A percentile compares a stretch with the other conserved stretches of the same genome.
These are phyloP conservation scores for Allomyces arbusculus DNA, from an alignment of 192 early-diverging fungal species.

Conservation along the genomic window DNA sequence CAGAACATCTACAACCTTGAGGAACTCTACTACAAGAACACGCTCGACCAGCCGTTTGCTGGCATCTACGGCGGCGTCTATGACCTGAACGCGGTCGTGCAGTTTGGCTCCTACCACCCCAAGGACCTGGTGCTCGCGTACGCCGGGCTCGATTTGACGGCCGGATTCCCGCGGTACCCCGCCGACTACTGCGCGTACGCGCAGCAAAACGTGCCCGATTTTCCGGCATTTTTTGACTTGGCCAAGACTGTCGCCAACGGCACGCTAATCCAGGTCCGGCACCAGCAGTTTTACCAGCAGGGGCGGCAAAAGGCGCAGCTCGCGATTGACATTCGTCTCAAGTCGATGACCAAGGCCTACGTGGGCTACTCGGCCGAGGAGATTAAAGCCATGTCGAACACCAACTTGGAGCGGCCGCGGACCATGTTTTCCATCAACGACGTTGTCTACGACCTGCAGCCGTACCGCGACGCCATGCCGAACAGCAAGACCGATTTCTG, in stretches of 20 bases:
- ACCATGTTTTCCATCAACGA: slow-evolving; percentile 43
- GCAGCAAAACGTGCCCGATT: neutral
- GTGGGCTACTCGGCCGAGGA: neutral
- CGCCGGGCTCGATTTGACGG: neutral
- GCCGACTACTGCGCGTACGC: neutral
- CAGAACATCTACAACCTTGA: slow-evolving; percentile 36
- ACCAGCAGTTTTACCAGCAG: neutral
- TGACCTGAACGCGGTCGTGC: slow-evolving; percentile 9
- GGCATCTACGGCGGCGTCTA: slow-evolving; percentile 62
- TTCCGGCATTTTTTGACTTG: neutral
- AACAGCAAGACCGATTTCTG: neutral
- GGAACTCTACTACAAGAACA: slow-evolving; percentile 37
- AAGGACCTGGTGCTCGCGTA: neutral
- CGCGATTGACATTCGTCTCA: neutral
- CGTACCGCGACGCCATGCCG: neutral
- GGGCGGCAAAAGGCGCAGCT: neutral
- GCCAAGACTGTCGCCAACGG: neutral
- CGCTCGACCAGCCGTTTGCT: slow-evolving; percentile 31
- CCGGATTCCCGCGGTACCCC: neutral
- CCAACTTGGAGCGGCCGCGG: slow-evolving; percentile 9
- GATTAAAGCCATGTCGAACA: neutral
- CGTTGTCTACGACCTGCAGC: slow-evolving; percentile 50
- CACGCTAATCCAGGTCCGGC: neutral
- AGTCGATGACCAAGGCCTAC: neutral
- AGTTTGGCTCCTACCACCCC: slow-evolving; percentile 21